A percentile compares a stretch with the other conserved stretches of the same genome.
Evolutionary conservation across 2,329 filamentous ascomycete genomes (phyloP).

Genomic region (Zymoseptoria brevis): DNA sequence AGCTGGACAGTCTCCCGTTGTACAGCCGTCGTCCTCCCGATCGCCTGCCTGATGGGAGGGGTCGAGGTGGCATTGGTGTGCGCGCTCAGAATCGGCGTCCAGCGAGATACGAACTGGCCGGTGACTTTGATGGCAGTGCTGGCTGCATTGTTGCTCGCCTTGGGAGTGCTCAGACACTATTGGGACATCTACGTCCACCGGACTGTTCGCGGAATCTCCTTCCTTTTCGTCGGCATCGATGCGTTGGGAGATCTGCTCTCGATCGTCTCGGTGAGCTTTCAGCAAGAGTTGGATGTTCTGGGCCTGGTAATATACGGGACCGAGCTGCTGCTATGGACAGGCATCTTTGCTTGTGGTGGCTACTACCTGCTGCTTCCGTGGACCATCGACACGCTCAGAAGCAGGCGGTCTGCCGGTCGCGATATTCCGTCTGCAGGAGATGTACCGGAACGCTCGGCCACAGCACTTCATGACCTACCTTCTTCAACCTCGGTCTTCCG

Average conservation of each 20-base stretch:
- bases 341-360: slow-evolving; percentile 56
- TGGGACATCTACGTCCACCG: slow-evolving; percentile 60
- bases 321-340: slow-evolving; percentile 59
- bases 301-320: slow-evolving; percentile 61
- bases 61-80: slow-evolving; percentile 54
- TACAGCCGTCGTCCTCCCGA: slow-evolving; percentile 41
- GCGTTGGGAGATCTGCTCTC: slow-evolving; percentile 62
- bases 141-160: slow-evolving; percentile 54
- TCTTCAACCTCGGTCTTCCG: slow-evolving; percentile 59
- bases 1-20: slow-evolving; percentile 48
- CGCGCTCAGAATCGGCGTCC: slow-evolving; percentile 41
- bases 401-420: not conserved
- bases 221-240: slow-evolving; percentile 63
- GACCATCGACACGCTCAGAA: slow-evolving; percentile 33
- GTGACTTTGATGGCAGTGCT: slow-evolving; percentile 58
- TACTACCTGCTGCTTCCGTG: slow-evolving; percentile 58
- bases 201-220: slow-evolving; percentile 63
- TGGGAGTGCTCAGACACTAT: slow-evolving; percentile 61
- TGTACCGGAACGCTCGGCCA: slow-evolving; percentile 2
- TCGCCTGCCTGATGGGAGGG: slow-evolving; percentile 51
- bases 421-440: not conserved
- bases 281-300: slow-evolving; percentile 50
- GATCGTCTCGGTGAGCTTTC: slow-evolving; percentile 56
- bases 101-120: slow-evolving; percentile 49
- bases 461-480: slow-evolving; percentile 43